phyloP scores from a whole-genome alignment of 2,329 filamentous ascomycete genomes.

The Orbilia javanica region DNA sequence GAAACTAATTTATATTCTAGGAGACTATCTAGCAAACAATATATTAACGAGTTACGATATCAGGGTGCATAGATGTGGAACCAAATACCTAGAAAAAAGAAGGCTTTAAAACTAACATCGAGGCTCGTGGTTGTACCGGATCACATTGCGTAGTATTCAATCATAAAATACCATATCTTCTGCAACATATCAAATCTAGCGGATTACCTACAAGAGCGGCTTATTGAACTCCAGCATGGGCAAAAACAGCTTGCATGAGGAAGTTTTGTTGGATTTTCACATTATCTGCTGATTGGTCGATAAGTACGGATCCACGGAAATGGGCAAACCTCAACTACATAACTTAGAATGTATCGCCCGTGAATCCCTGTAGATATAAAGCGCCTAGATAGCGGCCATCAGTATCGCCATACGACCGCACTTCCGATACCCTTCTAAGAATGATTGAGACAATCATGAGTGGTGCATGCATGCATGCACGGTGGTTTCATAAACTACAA shows the following conservation, averaged over 20 bases:
- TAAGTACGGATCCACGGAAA: too few relatives aligned
- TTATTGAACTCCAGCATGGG: not conserved
- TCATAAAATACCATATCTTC: not conserved
- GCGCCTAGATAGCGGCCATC: not conserved
- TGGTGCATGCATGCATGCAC: not conserved
- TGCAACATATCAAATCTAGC: not conserved
- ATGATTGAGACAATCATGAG: not conserved
- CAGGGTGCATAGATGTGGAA: not conserved
- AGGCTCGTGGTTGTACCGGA: not conserved
- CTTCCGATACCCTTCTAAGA: not conserved
- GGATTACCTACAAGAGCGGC: not conserved
- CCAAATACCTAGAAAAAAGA: not conserved
- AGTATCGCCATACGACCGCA: not conserved
- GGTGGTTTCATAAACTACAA: not conserved
- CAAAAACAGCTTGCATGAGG: not conserved
- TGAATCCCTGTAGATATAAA: not conserved
- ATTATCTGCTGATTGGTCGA: not conserved
- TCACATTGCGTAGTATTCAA: not conserved
- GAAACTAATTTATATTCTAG: conserved; percentile 3
- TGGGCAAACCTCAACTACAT: not conserved
- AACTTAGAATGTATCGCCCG: not conserved
- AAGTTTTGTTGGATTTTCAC: not conserved
- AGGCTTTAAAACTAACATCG: not conserved
- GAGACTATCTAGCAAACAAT: not conserved
- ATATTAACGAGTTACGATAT: not conserved